phyloP scores from a whole-genome alignment of 2,329 filamentous ascomycete species.

The Neopestalotiopsis clavispora region DNA sequence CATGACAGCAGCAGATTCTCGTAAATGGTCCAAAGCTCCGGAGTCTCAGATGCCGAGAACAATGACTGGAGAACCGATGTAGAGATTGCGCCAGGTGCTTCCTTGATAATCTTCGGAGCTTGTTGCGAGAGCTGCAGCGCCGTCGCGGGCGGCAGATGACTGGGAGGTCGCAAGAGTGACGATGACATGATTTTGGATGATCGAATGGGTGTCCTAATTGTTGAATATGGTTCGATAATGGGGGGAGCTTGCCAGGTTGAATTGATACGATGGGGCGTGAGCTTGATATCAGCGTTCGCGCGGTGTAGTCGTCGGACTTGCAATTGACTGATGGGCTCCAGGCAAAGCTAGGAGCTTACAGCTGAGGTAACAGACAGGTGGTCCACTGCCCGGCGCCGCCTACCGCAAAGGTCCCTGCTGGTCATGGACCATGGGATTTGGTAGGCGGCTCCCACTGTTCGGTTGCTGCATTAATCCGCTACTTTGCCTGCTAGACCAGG shows the following conservation, averaged over 20 bases:
- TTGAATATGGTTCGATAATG: background rate
- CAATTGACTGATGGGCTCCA: too few relatives aligned
- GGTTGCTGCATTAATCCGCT: conserved; percentile 11
- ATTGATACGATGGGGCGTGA: background rate
- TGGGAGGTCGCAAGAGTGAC: conserved; percentile 61
- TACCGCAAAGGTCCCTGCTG: too few relatives aligned
- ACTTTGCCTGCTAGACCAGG: background rate
- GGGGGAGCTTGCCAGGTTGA: background rate
- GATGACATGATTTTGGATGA: conserved; percentile 26
- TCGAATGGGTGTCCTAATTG: conserved; percentile 27
- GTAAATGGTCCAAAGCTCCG: conserved; percentile 83
- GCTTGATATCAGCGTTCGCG: background rate
- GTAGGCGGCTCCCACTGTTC: background rate
- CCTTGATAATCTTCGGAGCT: conserved; percentile 61
- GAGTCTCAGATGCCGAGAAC: conserved; percentile 67
- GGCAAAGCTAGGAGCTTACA: too few relatives aligned
- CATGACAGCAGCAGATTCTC: conserved; percentile 88
- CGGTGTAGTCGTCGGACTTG: too few relatives aligned
- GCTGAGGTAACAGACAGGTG: too few relatives aligned
- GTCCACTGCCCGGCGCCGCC: too few relatives aligned
- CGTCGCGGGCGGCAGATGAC: conserved; percentile 59
- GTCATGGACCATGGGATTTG: too few relatives aligned
- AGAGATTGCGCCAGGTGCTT: conserved; percentile 58
- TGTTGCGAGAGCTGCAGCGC: conserved; percentile 65
- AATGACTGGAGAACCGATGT: conserved; percentile 59